Evolutionary conservation across 2,329 filamentous ascomycete species (phyloP).

Genomic region (Microsporum canis): DNA sequence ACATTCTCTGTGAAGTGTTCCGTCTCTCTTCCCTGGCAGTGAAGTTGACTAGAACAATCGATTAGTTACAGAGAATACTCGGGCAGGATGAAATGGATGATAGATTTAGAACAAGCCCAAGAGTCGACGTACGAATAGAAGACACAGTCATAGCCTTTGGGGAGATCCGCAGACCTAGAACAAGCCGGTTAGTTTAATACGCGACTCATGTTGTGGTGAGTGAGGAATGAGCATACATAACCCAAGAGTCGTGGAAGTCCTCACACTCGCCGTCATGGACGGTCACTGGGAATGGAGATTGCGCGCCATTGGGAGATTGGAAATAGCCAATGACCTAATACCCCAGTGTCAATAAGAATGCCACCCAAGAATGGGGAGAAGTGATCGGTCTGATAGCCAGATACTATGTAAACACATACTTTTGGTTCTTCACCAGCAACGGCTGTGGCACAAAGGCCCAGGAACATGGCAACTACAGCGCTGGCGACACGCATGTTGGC

Average conservation of each 20-base stretch:
- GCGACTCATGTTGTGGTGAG: not conserved
- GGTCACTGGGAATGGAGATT: not conserved
- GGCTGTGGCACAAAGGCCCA: not conserved
- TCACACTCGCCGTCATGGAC: not conserved
- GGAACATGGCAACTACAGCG: not conserved
- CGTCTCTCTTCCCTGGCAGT: not conserved
- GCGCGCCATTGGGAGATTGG: not conserved
- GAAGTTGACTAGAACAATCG: not conserved
- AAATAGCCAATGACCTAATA: not conserved
- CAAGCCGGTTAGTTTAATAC: not conserved
- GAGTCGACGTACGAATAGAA: not conserved
- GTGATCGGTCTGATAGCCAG: not conserved
- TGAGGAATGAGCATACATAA: not conserved
- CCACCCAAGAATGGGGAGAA: not conserved
- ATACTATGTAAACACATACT: not conserved
- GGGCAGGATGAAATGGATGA: not conserved
- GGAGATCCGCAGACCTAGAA: not conserved
- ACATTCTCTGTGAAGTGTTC: not conserved
- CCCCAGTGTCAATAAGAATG: not conserved
- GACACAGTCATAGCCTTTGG: not conserved
- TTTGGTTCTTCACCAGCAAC: not conserved
- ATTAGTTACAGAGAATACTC: not conserved
- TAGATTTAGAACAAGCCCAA: not conserved
- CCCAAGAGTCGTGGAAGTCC: not conserved
- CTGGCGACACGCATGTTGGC: not conserved